Percentiles rank a stretch among this genome's conserved stretches.
Evolutionary conservation across 192 early-diverging fungal genomes (phyloP).

Genomic region (Coemansia furcata): DNA sequence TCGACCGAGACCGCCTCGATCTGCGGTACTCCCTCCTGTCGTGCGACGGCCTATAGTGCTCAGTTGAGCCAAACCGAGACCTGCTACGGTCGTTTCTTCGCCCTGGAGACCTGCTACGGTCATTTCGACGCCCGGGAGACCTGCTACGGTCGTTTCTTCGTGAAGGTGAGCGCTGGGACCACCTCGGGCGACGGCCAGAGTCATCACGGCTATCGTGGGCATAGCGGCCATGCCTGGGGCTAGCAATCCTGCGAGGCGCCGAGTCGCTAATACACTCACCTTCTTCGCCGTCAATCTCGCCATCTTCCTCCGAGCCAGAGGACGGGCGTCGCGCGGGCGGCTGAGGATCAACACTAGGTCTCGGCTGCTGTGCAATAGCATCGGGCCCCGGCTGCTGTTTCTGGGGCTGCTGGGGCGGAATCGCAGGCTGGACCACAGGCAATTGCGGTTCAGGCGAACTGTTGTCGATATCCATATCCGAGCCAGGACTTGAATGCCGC

Average conservation of each 20-base stretch:
- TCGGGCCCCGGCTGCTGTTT: too few species aligned
- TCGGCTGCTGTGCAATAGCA: background rate
- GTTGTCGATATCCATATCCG: constrained; percentile 42
- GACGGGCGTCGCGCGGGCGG: constrained; percentile 2
- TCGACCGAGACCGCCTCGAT: constrained; percentile 19
- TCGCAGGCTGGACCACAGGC: background rate
- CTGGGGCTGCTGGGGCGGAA: background rate
- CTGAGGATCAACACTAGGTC: background rate
- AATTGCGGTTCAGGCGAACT: constrained; percentile 8
- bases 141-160: constrained; percentile 4
- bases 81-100: constrained; percentile 11
- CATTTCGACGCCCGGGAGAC: background rate
- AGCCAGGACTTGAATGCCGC: constrained; percentile 4
- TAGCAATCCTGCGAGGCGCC: background rate
- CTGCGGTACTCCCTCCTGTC: constrained; percentile 13
- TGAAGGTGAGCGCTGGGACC: background rate
- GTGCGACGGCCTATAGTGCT: background rate
- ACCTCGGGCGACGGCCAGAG: background rate
- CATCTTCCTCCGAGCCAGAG: constrained; percentile 26
- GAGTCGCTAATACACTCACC: constrained; percentile 19
- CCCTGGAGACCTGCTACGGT: constrained; percentile 10
- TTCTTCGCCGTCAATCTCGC: constrained; percentile 45
- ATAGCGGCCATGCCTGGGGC: background rate
- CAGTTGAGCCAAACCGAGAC: background rate
- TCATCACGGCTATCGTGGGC: background rate